Evolutionary conservation across 106 monocot species (phyloP).

Genomic region (Alisma plantagoaquatica): DNA sequence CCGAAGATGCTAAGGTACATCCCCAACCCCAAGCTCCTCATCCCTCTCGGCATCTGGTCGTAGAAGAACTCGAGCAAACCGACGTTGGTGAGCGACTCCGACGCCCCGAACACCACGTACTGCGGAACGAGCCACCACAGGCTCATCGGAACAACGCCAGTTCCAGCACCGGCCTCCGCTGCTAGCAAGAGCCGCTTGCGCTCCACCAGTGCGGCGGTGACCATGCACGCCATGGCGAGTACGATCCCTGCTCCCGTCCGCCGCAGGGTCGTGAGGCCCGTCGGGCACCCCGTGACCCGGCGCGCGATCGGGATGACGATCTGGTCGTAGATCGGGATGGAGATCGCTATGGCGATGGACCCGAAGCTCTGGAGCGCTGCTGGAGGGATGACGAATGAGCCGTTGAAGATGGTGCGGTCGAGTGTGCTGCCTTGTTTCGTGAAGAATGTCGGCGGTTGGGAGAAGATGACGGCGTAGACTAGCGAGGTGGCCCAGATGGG

Average conservation of each 20-base stretch:
- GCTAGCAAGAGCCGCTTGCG: background rate
- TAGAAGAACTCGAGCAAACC: constrained; percentile 42
- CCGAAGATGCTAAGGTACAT: constrained; percentile 42
- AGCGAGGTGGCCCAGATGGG: constrained; percentile 32
- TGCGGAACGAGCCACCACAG: constrained; percentile 41
- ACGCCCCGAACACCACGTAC: constrained; percentile 22
- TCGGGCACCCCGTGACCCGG: constrained; percentile 10
- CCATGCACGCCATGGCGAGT: too few relatives aligned
- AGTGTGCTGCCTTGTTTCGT: constrained; percentile 38
- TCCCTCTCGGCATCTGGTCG: constrained; percentile 24
- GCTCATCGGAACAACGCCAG: constrained; percentile 29
- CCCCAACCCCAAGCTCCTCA: constrained; percentile 36
- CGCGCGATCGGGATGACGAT: constrained; percentile 22
- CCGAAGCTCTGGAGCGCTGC: constrained; percentile 32
- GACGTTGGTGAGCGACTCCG: constrained; percentile 23
- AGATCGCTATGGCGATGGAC: constrained; percentile 13
- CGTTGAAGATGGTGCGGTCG: constrained; percentile 20
- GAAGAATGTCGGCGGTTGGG: constrained; percentile 32
- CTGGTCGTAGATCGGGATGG: constrained; percentile 30
- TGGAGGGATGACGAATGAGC: constrained; percentile 15
- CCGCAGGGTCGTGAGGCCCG: constrained; percentile 31
- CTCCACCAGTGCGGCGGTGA: too few relatives aligned
- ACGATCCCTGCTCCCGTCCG: too few relatives aligned
- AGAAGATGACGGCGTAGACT: constrained; percentile 25
- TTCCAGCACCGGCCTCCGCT: background rate